phyloP scores from a whole-genome alignment of 306 rosid genomes.

The Luffa acutangula region DNA sequence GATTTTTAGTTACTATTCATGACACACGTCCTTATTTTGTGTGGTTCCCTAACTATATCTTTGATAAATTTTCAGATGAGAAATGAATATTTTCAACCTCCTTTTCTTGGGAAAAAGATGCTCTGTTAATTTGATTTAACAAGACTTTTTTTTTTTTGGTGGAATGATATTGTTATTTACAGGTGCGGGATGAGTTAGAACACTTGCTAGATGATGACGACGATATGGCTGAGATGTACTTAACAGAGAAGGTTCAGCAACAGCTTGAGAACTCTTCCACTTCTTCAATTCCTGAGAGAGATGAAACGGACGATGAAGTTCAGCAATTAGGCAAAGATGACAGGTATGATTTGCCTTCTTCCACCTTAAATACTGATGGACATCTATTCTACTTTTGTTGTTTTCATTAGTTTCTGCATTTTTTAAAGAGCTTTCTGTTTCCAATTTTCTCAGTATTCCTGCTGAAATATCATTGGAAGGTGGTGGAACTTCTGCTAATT shows the following conservation, averaged over 20 bases:
- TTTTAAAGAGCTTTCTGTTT: neutral
- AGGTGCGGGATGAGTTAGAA: constrained; percentile 89
- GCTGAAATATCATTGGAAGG: constrained; percentile 51
- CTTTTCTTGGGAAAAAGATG: neutral
- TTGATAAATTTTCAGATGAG: neutral
- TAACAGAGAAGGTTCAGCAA: constrained; percentile 63
- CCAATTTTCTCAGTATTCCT: constrained; percentile 24
- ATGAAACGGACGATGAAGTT: constrained; percentile 31
- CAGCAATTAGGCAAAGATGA: constrained; percentile 25
- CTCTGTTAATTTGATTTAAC: neutral
- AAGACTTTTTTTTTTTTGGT: neutral
- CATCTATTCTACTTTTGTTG: neutral
- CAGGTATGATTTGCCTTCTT: constrained; percentile 31
- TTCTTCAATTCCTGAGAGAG: constrained; percentile 34
- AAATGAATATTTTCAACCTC: neutral
- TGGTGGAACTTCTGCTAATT: constrained; percentile 18
- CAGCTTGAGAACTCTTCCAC: constrained; percentile 52
- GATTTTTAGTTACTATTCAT: constrained; percentile 2
- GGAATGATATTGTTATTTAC: neutral
- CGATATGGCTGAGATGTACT: constrained; percentile 98
- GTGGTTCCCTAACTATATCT: neutral
- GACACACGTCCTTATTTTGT: neutral
- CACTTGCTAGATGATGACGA: constrained; percentile 93
- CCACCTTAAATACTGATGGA: neutral
- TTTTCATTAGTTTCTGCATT: neutral